phyloP scores from a whole-genome alignment of 768 basidiomycete species.

The Fistulinella prunicolor region DNA sequence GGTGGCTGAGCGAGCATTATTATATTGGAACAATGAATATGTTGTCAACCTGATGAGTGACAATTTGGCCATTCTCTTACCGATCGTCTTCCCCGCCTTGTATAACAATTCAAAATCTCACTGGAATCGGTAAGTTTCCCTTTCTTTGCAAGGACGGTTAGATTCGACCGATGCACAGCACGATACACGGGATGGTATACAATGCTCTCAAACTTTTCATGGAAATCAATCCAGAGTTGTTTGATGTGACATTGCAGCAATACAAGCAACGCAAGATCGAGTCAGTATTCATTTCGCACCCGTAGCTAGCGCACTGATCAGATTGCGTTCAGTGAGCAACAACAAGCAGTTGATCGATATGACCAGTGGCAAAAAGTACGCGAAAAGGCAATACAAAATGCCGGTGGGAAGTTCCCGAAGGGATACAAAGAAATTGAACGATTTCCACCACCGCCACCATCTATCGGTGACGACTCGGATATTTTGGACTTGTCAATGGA shows the following conservation, averaged over 20 bases:
- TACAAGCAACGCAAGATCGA: conserved; percentile 86
- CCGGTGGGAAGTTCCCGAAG: conserved; percentile 65
- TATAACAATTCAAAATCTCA: conserved; percentile 96
- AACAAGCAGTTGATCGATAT: conserved; percentile 80
- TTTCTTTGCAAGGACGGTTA: neutral
- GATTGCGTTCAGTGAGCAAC: conserved; percentile 64
- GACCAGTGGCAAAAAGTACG: conserved; percentile 88
- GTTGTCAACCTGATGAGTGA: conserved; percentile 99
- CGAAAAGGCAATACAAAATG: conserved; percentile 70
- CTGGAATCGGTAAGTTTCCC: conserved; percentile 86
- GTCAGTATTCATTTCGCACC: conserved; percentile 49
- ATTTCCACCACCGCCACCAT: conserved; percentile 73
- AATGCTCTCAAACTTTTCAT: conserved; percentile 98
- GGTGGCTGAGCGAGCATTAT: conserved; percentile 92
- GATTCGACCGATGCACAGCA: conserved; percentile 47
- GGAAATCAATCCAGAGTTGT: conserved; percentile 97
- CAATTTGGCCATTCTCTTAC: conserved; percentile 82
- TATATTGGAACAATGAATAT: conserved; percentile 99
- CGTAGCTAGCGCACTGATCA: conserved; percentile 2
- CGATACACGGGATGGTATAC: conserved; percentile 99
- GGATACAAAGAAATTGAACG: conserved; percentile 68
- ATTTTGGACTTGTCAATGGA: conserved; percentile 89
- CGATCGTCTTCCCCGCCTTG: conserved; percentile 95
- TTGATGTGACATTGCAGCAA: conserved; percentile 89
- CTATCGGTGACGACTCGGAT: conserved; percentile 77